Percentiles rank a stretch among this genome's conserved stretches.
These are phyloP conservation scores for Camellia japonica DNA, from an alignment of 148 eudicot species.

Conservation along the genomic window DNA sequence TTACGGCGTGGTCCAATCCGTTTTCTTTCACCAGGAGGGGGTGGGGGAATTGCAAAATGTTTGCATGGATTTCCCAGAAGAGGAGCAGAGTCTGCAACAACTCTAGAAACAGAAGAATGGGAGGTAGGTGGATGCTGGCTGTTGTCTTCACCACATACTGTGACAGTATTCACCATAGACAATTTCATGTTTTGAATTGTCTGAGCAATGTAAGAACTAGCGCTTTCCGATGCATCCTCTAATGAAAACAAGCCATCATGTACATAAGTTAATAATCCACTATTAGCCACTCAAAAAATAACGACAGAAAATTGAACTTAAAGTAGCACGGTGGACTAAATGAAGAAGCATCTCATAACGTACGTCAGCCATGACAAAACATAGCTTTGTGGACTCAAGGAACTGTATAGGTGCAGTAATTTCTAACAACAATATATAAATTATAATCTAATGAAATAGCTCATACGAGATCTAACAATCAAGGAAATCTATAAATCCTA, in stretches of 20 bases:
- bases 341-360: neutral
- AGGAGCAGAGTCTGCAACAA: conserved; percentile 18
- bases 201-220: conserved; percentile 29
- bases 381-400: neutral
- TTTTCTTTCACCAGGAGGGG: conserved; percentile 65
- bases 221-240: conserved; percentile 41
- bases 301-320: neutral
- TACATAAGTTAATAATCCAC: conserved; percentile 14
- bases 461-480: neutral
- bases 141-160: conserved; percentile 28
- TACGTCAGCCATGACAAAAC: neutral
- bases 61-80: conserved; percentile 44
- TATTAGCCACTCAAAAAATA: neutral
- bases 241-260: conserved; percentile 14
- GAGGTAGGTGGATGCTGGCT: conserved; percentile 13
- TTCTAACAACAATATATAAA: conserved; percentile 7
- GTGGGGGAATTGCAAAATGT: conserved; percentile 58
- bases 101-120: conserved; percentile 16
- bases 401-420: neutral
- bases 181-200: conserved; percentile 18
- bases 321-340: conserved; percentile 4
- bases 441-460: neutral
- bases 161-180: conserved; percentile 7
- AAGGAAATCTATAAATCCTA: neutral
- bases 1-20: conserved; percentile 89